Evolutionary conservation across 208 protist species (phyloP).

Genomic region (Trypanosoma melophagium): DNA sequence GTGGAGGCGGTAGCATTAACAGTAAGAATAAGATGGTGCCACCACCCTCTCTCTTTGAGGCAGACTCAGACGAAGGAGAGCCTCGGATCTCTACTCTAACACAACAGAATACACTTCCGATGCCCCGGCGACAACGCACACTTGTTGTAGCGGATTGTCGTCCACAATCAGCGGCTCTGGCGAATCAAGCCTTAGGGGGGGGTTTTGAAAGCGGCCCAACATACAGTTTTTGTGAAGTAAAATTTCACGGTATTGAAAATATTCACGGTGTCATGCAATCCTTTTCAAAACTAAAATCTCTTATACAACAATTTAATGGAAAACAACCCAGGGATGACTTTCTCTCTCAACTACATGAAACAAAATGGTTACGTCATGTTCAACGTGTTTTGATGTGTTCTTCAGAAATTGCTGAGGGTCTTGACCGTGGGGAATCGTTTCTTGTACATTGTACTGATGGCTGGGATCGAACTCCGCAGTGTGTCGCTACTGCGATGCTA

Average conservation of each 20-base stretch:
- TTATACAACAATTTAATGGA: constrained; percentile 54
- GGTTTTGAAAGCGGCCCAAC: constrained; percentile 83
- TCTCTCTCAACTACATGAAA: constrained; percentile 50
- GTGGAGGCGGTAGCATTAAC: not conserved
- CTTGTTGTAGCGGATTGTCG: constrained; percentile 82
- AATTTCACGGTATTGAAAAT: constrained; percentile 90
- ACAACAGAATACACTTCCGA: constrained; percentile 1
- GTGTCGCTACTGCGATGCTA: constrained; percentile 77
- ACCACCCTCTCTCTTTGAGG: constrained; percentile 32
- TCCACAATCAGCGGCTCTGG: constrained; percentile 54
- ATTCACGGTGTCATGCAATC: constrained; percentile 73
- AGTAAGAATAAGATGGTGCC: constrained; percentile 2
- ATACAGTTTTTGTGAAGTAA: constrained; percentile 61
- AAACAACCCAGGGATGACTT: constrained; percentile 52
- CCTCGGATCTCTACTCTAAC: not conserved
- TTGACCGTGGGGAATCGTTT: constrained; percentile 58
- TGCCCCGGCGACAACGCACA: constrained; percentile 14
- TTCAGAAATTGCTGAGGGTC: constrained; percentile 37
- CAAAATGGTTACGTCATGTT: constrained; percentile 63
- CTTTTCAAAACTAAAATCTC: constrained; percentile 63
- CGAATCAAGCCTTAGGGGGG: constrained; percentile 69
- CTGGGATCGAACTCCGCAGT: constrained; percentile 95
- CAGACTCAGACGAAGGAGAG: not conserved
- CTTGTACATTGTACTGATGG: constrained; percentile 95
- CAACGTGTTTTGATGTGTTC: constrained; percentile 66